Base-by-base conservation (phyloP, 345 rosid genomes). In the Rhizophora apiculata region DNA sequence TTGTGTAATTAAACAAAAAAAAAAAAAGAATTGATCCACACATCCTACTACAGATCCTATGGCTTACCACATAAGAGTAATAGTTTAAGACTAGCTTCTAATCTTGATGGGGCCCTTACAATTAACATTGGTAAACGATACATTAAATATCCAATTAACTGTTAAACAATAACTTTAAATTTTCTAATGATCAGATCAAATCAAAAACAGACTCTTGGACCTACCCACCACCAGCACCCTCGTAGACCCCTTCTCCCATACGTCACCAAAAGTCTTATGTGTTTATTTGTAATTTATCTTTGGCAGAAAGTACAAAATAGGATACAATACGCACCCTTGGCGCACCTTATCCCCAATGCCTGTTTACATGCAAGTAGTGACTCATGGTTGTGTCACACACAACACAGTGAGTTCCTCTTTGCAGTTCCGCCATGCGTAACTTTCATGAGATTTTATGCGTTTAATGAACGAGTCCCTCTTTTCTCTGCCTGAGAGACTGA, bases 361-460 rank as follows among this genome's bases (percentile, higher is more conserved):
- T 20, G 56, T 54, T 53, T 27, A 43, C 48, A 15, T 26, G 30
- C 21, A 8, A 55, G 60, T 11, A 11, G 49, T 54, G 60, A 51
- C 60, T 24, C 29, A 27, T 56, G 60, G 60, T 6, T 24, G 30
- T 15, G 60, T 56, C 60, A 56, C 60, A 27, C 29, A 8, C 1
- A 56, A 2, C 60, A 15, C 29, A 8, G 18, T 21, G 6, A 55
- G 29, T 55, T 22, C 3, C 24, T 22, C 22, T 55, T 13, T 19
- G 59, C 59, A 55, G 59, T 10, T 56, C 16, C 21, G 30, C 61
- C 73, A 62, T 66, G 65, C 76, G 74, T 72, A 69, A 65, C 80
- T 76, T 77, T 80, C 79, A 66, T 49, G 68, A 60, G 77, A 71
- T 79, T 61, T 72, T 52, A 53, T 63, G 61, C 46, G 69, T 37